A percentile compares a stretch with the other conserved stretches of the same genome.
Evolutionary conservation across 1,284 basidiomycete species (phyloP).

Genomic region (Irpex rosettiformis): DNA sequence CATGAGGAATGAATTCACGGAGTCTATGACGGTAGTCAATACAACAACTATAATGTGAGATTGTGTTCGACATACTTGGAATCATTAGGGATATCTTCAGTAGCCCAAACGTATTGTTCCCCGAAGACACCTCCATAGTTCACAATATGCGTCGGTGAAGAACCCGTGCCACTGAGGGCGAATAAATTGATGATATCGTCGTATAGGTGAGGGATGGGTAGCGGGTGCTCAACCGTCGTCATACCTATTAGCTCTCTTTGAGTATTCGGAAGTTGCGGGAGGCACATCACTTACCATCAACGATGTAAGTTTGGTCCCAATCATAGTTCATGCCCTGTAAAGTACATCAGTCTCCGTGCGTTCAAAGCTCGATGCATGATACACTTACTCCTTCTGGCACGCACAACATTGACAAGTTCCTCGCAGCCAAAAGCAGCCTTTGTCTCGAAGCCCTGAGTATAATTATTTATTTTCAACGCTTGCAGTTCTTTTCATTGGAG

Average conservation of each 20-base stretch:
- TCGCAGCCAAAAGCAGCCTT: conserved; percentile 56
- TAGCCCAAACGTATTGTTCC: conserved; percentile 67
- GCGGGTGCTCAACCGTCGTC: conserved; percentile 72
- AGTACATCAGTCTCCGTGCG: neutral
- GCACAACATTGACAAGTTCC: conserved; percentile 63
- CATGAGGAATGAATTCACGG: conserved; percentile 59
- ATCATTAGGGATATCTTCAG: conserved; percentile 59
- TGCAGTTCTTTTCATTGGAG: neutral
- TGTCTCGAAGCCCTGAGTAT: conserved; percentile 71
- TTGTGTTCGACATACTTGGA: conserved; percentile 43
- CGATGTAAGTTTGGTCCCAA: conserved; percentile 73
- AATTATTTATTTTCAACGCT: neutral
- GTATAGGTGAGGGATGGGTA: conserved; percentile 62
- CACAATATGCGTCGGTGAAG: conserved; percentile 70
- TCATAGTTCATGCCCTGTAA: conserved; percentile 68
- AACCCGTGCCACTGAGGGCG: conserved; percentile 63
- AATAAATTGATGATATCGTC: conserved; percentile 65
- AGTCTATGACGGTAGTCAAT: conserved; percentile 35
- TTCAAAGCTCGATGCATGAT: neutral
- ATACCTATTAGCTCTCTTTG: conserved; percentile 46
- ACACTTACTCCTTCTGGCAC: conserved; percentile 60
- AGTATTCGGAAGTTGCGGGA: neutral
- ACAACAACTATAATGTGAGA: neutral
- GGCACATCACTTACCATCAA: conserved; percentile 50
- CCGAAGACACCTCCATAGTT: conserved; percentile 68